A percentile compares a stretch with the other conserved stretches of the same genome.
Evolutionary conservation across 805 yeast species (phyloP).

Genomic region (Kazachstania africana): DNA sequence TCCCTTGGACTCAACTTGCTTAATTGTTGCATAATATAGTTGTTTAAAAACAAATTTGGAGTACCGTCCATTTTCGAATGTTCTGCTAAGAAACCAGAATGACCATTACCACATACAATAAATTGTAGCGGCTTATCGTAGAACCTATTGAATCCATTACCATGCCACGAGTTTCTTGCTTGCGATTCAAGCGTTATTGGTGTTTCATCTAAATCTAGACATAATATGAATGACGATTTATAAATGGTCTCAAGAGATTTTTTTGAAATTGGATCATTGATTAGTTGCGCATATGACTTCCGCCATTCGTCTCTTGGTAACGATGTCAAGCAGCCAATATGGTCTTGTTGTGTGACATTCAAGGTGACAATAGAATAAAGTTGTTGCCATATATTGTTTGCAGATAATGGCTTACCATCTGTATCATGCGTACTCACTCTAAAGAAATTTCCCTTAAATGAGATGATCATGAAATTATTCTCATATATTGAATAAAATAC

Average conservation of each 20-base stretch:
- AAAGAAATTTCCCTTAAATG: conserved; percentile 69
- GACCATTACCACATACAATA: conserved; percentile 68
- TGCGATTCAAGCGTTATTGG: conserved; percentile 78
- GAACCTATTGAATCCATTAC: conserved; percentile 84
- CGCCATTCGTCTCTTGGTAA: conserved; percentile 80
- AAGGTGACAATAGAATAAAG: conserved; percentile 39
- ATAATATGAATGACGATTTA: conserved; percentile 67
- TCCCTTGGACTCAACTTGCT: conserved; percentile 31
- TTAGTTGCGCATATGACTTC: conserved; percentile 43
- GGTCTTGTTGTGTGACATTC: conserved; percentile 3
- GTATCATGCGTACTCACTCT: conserved; percentile 52
- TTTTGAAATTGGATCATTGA: conserved; percentile 47
- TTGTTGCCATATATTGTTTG: conserved; percentile 43
- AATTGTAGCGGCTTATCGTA: conserved; percentile 88
- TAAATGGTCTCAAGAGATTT: conserved; percentile 56
- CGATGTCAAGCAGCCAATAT: conserved; percentile 67
- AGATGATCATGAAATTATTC: conserved; percentile 61
- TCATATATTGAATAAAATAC: conserved; percentile 33
- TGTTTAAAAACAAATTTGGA: conserved; percentile 81
- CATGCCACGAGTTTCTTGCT: conserved; percentile 84
- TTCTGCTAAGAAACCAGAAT: conserved; percentile 90
- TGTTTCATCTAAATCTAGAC: conserved; percentile 51
- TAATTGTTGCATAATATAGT: conserved; percentile 52
- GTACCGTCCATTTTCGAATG: conserved; percentile 98
- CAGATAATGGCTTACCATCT: conserved; percentile 26